A percentile compares a stretch with the other conserved stretches of the same genome.
Evolutionary conservation across 2,329 filamentous ascomycete genomes (phyloP).

Genomic region (Colletotrichum navitas): DNA sequence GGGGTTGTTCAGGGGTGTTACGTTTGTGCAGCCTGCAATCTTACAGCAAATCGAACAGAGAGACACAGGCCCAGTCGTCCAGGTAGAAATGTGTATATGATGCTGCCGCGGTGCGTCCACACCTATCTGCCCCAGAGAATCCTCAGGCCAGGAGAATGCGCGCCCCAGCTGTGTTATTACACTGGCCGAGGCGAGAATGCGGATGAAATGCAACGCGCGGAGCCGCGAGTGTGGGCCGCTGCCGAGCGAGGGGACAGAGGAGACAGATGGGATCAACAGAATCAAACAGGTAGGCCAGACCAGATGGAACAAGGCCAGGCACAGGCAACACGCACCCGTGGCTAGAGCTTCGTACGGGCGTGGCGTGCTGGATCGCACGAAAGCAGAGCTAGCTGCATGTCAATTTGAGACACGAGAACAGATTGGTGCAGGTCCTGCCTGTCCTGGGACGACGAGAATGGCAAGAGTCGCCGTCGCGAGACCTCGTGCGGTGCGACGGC

Average conservation of each 20-base stretch:
- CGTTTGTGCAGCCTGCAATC: conserved; percentile 21
- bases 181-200: conserved; percentile 32
- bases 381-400: conserved; percentile 16
- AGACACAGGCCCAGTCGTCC: conserved; percentile 12
- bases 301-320: conserved; percentile 30
- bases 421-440: background rate
- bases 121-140: conserved; percentile 2
- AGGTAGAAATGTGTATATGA: conserved; percentile 24
- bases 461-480: background rate
- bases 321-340: conserved; percentile 9
- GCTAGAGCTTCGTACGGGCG: conserved; percentile 9
- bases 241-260: conserved; percentile 19
- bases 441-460: background rate
- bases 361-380: background rate
- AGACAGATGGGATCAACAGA: conserved; percentile 21
- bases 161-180: conserved; percentile 2
- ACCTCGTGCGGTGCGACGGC: background rate
- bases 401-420: conserved; percentile 31
- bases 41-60: background rate
- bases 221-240: conserved; percentile 39
- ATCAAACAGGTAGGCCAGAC: conserved; percentile 20
- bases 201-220: conserved; percentile 32
- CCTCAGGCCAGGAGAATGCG: conserved; percentile 19
- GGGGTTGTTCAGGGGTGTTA: conserved; percentile 23
- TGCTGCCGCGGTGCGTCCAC: conserved; percentile 16